These are phyloP conservation scores for Calonectria leucothoes DNA, from an alignment of 2,329 filamentous ascomycete genomes.

Conservation along the genomic window DNA sequence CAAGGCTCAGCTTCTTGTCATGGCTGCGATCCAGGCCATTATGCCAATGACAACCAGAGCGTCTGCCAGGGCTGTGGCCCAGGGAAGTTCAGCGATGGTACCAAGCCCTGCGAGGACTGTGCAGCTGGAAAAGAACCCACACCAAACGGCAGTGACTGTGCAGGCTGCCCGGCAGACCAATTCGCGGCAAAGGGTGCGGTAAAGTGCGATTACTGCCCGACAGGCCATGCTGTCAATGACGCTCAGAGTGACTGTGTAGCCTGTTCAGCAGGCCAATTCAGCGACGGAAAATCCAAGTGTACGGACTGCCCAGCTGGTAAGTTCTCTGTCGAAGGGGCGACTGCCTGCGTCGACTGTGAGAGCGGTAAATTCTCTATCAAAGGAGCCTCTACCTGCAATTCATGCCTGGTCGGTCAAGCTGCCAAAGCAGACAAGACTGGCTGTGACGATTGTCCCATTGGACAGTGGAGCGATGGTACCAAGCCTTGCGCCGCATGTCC, in stretches of 20 bases:
- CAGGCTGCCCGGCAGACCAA: background rate
- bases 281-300: background rate
- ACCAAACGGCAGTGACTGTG: background rate
- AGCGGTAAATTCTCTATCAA: background rate
- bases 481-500: too few species aligned
- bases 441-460: background rate
- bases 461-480: background rate
- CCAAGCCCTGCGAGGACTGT: background rate
- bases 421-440: background rate
- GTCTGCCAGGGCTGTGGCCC: background rate
- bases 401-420: background rate
- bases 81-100: background rate
- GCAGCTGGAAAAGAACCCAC: background rate
- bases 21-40: too few species aligned
- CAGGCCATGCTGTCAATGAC: background rate
- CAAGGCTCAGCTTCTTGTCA: too few species aligned
- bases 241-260: background rate
- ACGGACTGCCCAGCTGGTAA: background rate
- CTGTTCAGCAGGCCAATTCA: background rate
- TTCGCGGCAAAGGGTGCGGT: background rate
- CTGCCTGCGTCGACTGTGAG: background rate
- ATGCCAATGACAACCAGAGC: background rate
- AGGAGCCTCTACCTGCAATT: background rate
- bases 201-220: background rate
- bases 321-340: background rate